Evolutionary conservation across 2,329 filamentous ascomycete genomes (phyloP).

Genomic region (Exophiala bonariae): DNA sequence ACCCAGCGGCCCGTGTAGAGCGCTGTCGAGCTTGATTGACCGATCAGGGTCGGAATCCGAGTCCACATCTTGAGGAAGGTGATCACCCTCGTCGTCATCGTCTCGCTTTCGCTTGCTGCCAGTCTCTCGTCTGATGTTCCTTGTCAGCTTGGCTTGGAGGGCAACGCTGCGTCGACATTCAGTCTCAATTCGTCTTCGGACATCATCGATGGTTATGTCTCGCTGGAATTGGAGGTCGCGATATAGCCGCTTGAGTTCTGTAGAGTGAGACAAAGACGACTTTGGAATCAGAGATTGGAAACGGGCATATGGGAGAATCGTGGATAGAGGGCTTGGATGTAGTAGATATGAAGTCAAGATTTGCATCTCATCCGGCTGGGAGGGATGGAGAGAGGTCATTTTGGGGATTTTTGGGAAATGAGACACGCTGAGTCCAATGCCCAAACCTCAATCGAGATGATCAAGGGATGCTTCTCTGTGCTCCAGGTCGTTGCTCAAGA

Average conservation of each 20-base stretch:
- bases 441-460: too few relatives aligned
- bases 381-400: conserved; percentile 53
- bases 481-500: too few relatives aligned
- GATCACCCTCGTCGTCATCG: conserved; percentile 5
- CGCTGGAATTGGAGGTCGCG: conserved; percentile 76
- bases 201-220: conserved; percentile 65
- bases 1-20: conserved; percentile 11
- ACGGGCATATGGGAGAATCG: conserved; percentile 70
- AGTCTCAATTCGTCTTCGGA: conserved; percentile 64
- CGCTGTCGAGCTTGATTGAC: conserved; percentile 12
- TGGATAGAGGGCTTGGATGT: conserved; percentile 70
- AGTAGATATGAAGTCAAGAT: conserved; percentile 79
- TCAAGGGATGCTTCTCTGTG: too few relatives aligned
- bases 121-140: conserved; percentile 31
- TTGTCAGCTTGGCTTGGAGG: conserved; percentile 14
- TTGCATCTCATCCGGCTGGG: conserved; percentile 57
- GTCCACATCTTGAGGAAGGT: conserved; percentile 3
- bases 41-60: conserved; percentile 1
- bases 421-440: too few relatives aligned
- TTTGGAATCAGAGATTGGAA: conserved; percentile 69
- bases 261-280: conserved; percentile 46
- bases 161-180: conserved; percentile 52
- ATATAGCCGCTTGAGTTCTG: conserved; percentile 71
- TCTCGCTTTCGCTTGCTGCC: conserved; percentile 38
- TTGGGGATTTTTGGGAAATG: background rate